Evolutionary conservation across 2,329 filamentous ascomycete genomes (phyloP).

Genomic region (Aspergillus persii): DNA sequence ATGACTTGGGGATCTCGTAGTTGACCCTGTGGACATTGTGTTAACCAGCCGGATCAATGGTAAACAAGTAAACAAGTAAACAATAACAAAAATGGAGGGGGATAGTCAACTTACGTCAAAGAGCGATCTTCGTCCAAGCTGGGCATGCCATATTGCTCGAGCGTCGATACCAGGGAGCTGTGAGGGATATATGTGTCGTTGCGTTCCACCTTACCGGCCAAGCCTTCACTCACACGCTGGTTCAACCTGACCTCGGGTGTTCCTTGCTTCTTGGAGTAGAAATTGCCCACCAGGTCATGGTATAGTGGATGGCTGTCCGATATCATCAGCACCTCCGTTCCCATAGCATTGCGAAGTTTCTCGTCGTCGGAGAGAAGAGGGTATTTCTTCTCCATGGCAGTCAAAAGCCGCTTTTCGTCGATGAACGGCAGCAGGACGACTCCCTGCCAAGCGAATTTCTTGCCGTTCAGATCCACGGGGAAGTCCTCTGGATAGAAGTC

Average conservation of each 20-base stretch:
- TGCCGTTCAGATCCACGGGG: constrained; percentile 88
- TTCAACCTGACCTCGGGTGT: constrained; percentile 68
- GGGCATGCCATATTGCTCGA: constrained; percentile 69
- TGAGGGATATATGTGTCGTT: constrained; percentile 83
- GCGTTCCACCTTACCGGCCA: constrained; percentile 78
- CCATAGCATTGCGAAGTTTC: constrained; percentile 71
- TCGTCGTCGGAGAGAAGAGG: constrained; percentile 76
- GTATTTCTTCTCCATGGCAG: constrained; percentile 80
- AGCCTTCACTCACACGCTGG: constrained; percentile 69
- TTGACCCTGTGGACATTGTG: constrained; percentile 60
- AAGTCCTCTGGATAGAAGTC: constrained; percentile 98
- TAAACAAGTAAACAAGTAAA: not conserved
- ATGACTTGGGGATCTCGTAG: constrained; percentile 75
- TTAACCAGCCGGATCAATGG: constrained; percentile 20
- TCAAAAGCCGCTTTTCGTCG: constrained; percentile 80
- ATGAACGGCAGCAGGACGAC: constrained; percentile 94
- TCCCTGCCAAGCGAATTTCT: constrained; percentile 98
- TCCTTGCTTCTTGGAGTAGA: constrained; percentile 87
- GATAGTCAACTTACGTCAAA: constrained; percentile 62
- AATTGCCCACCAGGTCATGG: constrained; percentile 75
- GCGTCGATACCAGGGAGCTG: constrained; percentile 72
- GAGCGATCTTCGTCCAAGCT: constrained; percentile 81
- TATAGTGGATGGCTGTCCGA: constrained; percentile 84
- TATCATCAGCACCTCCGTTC: constrained; percentile 77
- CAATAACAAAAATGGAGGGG: not conserved